These are phyloP conservation scores for Candida gigantensis DNA, from an alignment of 1,139 yeast species.

Conservation along the genomic window DNA sequence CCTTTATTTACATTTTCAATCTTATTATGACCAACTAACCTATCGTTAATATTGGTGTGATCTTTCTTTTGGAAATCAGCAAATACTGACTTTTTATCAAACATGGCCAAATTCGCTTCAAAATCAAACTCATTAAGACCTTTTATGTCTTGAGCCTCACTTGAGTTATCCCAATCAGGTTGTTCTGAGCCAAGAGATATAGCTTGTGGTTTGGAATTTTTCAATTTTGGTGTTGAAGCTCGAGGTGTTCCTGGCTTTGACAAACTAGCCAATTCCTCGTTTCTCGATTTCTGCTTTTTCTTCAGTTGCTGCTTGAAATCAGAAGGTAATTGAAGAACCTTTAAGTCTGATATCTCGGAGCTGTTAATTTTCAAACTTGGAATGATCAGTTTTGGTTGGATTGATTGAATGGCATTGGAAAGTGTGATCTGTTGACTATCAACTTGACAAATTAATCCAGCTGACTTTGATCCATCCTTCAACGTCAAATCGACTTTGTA, in stretches of 20 bases:
- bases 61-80: conserved; percentile 73
- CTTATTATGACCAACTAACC: conserved; percentile 79
- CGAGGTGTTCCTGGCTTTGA: conserved; percentile 15
- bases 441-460: conserved; percentile 50
- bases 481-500: conserved; percentile 53
- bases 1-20: conserved; percentile 29
- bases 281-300: conserved; percentile 17
- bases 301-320: conserved; percentile 25
- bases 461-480: conserved; percentile 44
- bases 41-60: conserved; percentile 54
- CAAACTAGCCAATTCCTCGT: conserved; percentile 17
- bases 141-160: conserved; percentile 49
- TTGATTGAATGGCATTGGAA: conserved; percentile 31
- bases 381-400: conserved; percentile 18
- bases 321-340: conserved; percentile 50
- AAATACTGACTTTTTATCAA: conserved; percentile 80
- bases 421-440: conserved; percentile 41
- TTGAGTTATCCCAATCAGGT: conserved; percentile 50
- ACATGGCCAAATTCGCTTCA: conserved; percentile 76
- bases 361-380: conserved; percentile 32
- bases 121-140: conserved; percentile 78
- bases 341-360: conserved; percentile 45
- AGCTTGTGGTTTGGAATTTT: conserved; percentile 3
- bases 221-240: conserved; percentile 20
- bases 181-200: background rate